These are phyloP conservation scores for Henckelia pumila DNA, from an alignment of 257 asterid species.

Conservation along the genomic window DNA sequence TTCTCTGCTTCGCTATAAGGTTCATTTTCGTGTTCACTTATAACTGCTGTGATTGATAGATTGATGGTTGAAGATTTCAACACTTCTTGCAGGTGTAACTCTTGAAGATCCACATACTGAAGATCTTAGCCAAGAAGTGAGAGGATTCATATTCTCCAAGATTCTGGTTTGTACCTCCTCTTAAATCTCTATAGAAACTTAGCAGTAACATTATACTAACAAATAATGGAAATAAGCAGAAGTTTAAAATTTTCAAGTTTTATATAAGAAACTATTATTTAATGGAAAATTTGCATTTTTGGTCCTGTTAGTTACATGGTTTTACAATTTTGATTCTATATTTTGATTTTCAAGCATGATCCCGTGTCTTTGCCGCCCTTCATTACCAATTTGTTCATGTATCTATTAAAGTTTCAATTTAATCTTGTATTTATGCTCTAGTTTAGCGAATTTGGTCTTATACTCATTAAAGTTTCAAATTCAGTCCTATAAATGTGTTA, in stretches of 20 bases:
- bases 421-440: too few relatives aligned
- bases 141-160: slow-evolving; percentile 91
- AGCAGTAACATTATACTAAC: neutral
- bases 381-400: too few relatives aligned
- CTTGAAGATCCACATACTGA: slow-evolving; percentile 99
- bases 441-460: too few relatives aligned
- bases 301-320: neutral
- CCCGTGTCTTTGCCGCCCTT: neutral
- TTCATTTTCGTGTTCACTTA: neutral
- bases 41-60: slow-evolving; percentile 11
- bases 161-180: slow-evolving; percentile 68
- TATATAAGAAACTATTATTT: neutral
- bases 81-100: slow-evolving; percentile 70
- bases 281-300: neutral
- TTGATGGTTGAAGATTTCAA: slow-evolving; percentile 24
- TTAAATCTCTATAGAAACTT: slow-evolving; percentile 4
- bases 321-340: too few relatives aligned
- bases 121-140: slow-evolving; percentile 97
- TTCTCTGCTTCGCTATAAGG: neutral
- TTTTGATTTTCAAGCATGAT: neutral
- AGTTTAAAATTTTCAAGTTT: neutral
- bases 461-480: too few relatives aligned
- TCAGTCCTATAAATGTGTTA: too few relatives aligned
- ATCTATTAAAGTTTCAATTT: too few relatives aligned
- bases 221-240: neutral